Conservation (phyloP, 345 rosid species). For the Pistacia atlantica region DNA sequence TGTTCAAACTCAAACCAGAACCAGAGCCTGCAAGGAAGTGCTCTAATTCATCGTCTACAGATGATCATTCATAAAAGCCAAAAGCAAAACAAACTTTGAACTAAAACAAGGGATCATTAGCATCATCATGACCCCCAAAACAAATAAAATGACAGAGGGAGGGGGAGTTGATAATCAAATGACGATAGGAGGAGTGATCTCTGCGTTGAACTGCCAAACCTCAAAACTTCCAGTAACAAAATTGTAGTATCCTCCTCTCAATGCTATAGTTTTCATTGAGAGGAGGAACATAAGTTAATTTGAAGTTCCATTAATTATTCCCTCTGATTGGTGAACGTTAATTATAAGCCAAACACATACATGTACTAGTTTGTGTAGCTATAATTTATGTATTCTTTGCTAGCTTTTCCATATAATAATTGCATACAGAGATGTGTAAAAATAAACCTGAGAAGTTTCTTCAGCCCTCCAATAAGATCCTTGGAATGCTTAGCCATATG, state of each 20-base stretch:
- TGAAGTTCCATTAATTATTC: background rate
- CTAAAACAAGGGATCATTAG: background rate
- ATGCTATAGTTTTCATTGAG: background rate
- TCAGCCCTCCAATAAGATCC: background rate
- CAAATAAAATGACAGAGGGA: no score
- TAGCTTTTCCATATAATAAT: no score
- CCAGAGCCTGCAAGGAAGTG: background rate
- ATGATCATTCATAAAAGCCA: background rate
- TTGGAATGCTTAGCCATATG: constrained; percentile 1
- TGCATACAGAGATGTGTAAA: background rate
- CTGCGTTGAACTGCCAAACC: constrained; percentile 24
- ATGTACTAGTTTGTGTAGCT: no score
- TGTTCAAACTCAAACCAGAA: background rate
- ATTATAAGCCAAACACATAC: background rate
- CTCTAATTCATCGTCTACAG: background rate
- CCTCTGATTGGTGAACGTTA: background rate
- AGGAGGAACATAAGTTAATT: no score
- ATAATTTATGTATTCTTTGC: no score
- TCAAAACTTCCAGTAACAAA: constrained; percentile 25
- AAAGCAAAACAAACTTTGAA: background rate
- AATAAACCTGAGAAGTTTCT: constrained; percentile 17
- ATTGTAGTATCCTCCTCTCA: constrained; percentile 33
- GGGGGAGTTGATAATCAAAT: background rate
- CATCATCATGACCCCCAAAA: background rate
- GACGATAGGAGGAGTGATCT: background rate